Conservation (phyloP, 805 yeast species). For the Saccharomycopsis babjevae region DNA sequence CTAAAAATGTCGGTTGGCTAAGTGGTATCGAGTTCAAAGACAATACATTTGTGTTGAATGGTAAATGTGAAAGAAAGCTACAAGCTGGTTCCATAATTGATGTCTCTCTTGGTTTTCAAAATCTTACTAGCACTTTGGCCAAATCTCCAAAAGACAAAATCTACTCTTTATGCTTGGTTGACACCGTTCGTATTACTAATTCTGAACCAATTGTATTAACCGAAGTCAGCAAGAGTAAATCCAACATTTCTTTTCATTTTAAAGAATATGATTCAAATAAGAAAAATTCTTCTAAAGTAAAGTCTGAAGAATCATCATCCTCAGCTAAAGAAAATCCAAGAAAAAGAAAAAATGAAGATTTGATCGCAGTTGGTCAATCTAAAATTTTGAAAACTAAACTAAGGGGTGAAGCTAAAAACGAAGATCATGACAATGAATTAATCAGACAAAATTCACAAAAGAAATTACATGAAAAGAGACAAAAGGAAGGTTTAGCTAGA, state of each 20-base stretch:
- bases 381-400: slow-evolving; percentile 69
- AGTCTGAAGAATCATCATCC: slow-evolving; percentile 18
- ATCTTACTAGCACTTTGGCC: slow-evolving; percentile 38
- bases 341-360: slow-evolving; percentile 23
- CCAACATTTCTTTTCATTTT: slow-evolving; percentile 76
- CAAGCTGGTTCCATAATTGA: slow-evolving; percentile 67
- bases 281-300: slow-evolving; percentile 30
- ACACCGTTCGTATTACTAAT: slow-evolving; percentile 54
- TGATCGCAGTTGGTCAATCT: slow-evolving; percentile 22
- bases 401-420: slow-evolving; percentile 67
- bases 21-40: slow-evolving; percentile 88
- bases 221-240: slow-evolving; percentile 56
- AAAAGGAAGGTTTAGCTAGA: slow-evolving; percentile 75
- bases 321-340: slow-evolving; percentile 14
- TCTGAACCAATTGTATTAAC: slow-evolving; percentile 60
- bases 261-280: slow-evolving; percentile 44
- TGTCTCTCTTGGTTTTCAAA: slow-evolving; percentile 67
- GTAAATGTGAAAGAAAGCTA: slow-evolving; percentile 58
- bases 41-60: slow-evolving; percentile 58
- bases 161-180: slow-evolving; percentile 69
- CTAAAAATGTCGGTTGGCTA: slow-evolving; percentile 78
- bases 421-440: slow-evolving; percentile 66
- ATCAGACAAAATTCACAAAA: slow-evolving; percentile 75
- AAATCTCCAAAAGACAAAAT: slow-evolving; percentile 40
- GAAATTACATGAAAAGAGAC: slow-evolving; percentile 74